These are phyloP conservation scores for Trichomonas gallinae DNA, from an alignment of 208 protist genomes.

Conservation along the genomic window DNA sequence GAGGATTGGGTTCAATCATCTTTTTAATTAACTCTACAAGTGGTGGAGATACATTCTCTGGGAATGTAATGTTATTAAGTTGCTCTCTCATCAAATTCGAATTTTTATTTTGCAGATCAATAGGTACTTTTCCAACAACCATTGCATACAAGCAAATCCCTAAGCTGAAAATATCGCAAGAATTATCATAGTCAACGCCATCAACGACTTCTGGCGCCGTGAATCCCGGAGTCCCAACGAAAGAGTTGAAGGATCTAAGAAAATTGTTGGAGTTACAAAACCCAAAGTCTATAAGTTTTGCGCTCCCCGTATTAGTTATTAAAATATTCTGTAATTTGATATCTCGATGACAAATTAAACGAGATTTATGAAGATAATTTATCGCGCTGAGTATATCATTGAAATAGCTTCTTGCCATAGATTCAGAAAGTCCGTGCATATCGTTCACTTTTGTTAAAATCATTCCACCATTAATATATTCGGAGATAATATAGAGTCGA, in stretches of 20 bases:
- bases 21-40: neutral
- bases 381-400: neutral
- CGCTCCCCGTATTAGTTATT: neutral
- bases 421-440: neutral
- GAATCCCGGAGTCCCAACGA: neutral
- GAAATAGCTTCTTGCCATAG: neutral
- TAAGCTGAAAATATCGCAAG: neutral
- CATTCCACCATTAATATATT: neutral
- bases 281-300: neutral
- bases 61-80: neutral
- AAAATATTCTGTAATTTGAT: neutral
- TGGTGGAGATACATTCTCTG: neutral
- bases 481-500: neutral
- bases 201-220: neutral
- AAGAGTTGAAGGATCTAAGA: neutral
- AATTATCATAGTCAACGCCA: neutral
- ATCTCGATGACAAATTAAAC: neutral
- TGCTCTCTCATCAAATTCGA: neutral
- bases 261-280: neutral
- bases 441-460: neutral
- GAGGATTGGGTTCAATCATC: neutral
- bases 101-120: constrained; percentile 12
- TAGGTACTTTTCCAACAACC: neutral
- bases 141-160: neutral
- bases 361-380: neutral